A percentile compares a stretch with the other conserved stretches of the same genome.
Conservation (phyloP, 805 yeast genomes). For the Candida sakaeoensis region DNA sequence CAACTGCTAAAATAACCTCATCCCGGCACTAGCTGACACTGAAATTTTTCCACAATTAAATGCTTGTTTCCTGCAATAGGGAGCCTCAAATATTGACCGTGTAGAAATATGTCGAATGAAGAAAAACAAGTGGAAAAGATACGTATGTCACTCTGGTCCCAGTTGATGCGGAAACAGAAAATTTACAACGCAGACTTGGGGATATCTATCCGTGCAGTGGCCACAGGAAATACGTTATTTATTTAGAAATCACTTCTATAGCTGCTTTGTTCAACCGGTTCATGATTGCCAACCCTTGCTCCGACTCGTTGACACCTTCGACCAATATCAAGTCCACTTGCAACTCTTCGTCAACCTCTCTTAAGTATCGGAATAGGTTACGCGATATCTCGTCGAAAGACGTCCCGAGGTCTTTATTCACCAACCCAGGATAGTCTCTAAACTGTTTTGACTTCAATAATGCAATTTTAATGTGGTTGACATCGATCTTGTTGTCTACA, state of each 20-base stretch:
- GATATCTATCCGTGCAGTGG: too few species aligned
- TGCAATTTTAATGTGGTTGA: slow-evolving; percentile 40
- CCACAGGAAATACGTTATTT: neutral
- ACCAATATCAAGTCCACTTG: slow-evolving; percentile 72
- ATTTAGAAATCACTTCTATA: slow-evolving; percentile 23
- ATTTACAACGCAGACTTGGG: too few species aligned
- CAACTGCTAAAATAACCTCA: neutral
- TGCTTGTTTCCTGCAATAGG: neutral
- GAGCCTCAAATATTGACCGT: neutral
- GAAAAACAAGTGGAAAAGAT: neutral
- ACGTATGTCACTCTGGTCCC: too few species aligned
- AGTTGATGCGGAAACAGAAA: too few species aligned
- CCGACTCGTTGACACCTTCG: slow-evolving; percentile 71
- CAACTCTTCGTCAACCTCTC: slow-evolving; percentile 65
- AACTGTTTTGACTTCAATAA: slow-evolving; percentile 45
- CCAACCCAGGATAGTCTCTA: slow-evolving; percentile 15
- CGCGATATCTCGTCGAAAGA: slow-evolving; percentile 63
- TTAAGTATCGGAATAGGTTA: slow-evolving; percentile 65
- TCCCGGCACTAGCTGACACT: neutral
- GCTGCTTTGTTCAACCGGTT: slow-evolving; percentile 88
- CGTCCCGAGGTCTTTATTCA: slow-evolving; percentile 36
- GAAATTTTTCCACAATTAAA: neutral
- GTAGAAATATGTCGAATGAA: neutral
- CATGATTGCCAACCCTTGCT: slow-evolving; percentile 94
- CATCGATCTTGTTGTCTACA: slow-evolving; percentile 11